Base-by-base conservation (phyloP, 2,329 filamentous ascomycete genomes). In the Beauveria rudraprayagi region DNA sequence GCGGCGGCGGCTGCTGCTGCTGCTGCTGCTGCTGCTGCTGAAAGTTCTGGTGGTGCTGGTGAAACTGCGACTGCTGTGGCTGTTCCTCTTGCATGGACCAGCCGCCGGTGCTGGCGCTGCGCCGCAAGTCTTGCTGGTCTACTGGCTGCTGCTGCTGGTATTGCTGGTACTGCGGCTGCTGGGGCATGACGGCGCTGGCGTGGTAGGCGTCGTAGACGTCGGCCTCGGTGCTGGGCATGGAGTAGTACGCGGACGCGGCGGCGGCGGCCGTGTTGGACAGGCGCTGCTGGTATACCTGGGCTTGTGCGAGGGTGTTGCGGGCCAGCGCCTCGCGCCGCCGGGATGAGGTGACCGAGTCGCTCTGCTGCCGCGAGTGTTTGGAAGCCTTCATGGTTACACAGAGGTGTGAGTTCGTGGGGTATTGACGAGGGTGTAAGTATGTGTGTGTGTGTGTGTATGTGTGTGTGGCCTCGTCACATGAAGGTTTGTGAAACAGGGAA, bases 271-370 rank as follows among this genome's bases (percentile, higher is more conserved):
- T 30, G 14, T 14, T n/a, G 28, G 54, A 19, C 28, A 56, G 28
- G 19, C 54, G 54, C 14, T 53, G 57, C 24, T 60, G 57, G 43
- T 47, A 60, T 10, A 19, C 57, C 28, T 54, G 57, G 4, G 57
- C 41, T 17, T 60, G 57, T 47, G 57, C 57, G 41, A 54, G 30
- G 40, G 11, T 37, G 56, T 60, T 60, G 57, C 57, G 50, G 30
- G 41, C 40, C 19, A 54, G 50, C 5, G 50, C 22, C 5, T 54
- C 57, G n/a, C 57, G 57, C 28, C 57, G 50, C 5, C 50, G 48
- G 16, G 57, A 40, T 16, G 48, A 17, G 28, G 28, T 41, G 41
- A 28, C 46, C n/a, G 57, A 54, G 26, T 60, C 57, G 41, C 57
- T 60, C 48, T 37, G 50, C 41, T 60, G 48, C 28, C 41, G 43